Conservation (phyloP, 192 early-diverging fungal species). For the Umbelopsis ramanniana region DNA sequence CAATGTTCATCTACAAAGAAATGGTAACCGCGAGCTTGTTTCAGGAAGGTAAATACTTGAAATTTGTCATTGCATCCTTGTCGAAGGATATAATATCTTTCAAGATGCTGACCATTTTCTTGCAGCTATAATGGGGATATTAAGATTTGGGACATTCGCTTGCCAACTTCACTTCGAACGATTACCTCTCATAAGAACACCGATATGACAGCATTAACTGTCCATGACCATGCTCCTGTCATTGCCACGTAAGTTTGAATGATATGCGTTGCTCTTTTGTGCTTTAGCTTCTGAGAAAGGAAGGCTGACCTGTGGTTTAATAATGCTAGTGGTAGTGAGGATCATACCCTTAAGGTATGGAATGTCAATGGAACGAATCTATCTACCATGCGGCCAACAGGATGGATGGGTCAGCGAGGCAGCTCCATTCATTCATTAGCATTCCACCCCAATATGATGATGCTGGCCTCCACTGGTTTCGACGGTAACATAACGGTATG, state of each 20-base stretch:
- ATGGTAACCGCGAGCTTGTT: slow-evolving; percentile 62
- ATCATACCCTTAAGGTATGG: slow-evolving; percentile 61
- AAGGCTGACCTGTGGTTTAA: too few relatives aligned
- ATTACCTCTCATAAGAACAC: slow-evolving; percentile 46
- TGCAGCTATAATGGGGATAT: slow-evolving; percentile 54
- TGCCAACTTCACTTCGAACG: slow-evolving; percentile 44
- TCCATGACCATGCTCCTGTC: slow-evolving; percentile 64
- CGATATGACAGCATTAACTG: slow-evolving; percentile 59
- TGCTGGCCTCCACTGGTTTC: slow-evolving; percentile 53
- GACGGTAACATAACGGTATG: slow-evolving; percentile 49
- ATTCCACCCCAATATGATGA: slow-evolving; percentile 71
- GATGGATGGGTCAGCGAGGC: slow-evolving; percentile 58
- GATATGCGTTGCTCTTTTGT: too few relatives aligned
- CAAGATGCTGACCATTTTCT: background rate
- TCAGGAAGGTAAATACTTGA: slow-evolving; percentile 60
- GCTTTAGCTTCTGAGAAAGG: too few relatives aligned
- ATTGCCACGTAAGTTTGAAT: slow-evolving; percentile 56
- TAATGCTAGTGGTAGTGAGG: slow-evolving; percentile 36
- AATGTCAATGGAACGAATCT: slow-evolving; percentile 52
- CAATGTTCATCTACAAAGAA: slow-evolving; percentile 56
- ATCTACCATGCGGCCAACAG: slow-evolving; percentile 55
- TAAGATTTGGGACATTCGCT: slow-evolving; percentile 66
- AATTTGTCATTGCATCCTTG: background rate
- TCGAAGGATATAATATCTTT: background rate
- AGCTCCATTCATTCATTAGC: slow-evolving; percentile 59